Base-by-base conservation (phyloP, 371 early-diverging fungal genomes). In the Parasitella parasitica region DNA sequence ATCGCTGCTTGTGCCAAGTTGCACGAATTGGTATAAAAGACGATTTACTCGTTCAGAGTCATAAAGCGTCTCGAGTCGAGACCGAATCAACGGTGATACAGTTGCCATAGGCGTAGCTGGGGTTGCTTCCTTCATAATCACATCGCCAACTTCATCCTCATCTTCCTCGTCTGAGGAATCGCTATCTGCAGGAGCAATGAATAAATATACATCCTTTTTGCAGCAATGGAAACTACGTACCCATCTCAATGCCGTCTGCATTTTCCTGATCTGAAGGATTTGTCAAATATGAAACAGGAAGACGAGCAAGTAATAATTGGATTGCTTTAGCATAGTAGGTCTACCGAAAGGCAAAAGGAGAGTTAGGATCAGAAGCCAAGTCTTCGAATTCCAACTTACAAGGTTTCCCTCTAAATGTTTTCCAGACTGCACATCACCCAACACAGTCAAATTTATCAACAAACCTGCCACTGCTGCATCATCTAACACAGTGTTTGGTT, bases 21-120 rank as follows among this genome's bases (percentile, higher is more conserved):
- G 52, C 26, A 72, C 70, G 8, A 84, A 65, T 12, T 72, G 74
- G 2, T 71, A 78, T 8, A 86, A 56, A 3, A 88, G 63, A n/a
- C 67, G 57, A 26, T 72, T 71, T 9, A 87, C 55, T 11, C 82
- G 82, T 11, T 69, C 71, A 18, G 65, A 73, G 35, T 80, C 77
- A 52, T 81, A 74, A 3, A 87, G 73, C 6, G 61, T 11, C 13
- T 75, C 72, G 3, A 89, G 78, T 48, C 83, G 78, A 39, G 75
- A 73, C 30, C 71, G 57, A 12, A 88, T 73, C 16, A 60, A 54
- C 8, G 78, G 80, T 9, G 77, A 61, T 9, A 66, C 59, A 8
- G 51, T 22, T 13, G 61, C 50, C 4, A 26, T 16, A 4, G 20
- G 6, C 6, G 20, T 18, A 20, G 18, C 9, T 13, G 38, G 11